Percentiles rank a stretch among this genome's conserved stretches.
These are phyloP conservation scores for Cupressus sempervirens DNA, from an alignment of 75 land plant species.

Conservation along the genomic window DNA sequence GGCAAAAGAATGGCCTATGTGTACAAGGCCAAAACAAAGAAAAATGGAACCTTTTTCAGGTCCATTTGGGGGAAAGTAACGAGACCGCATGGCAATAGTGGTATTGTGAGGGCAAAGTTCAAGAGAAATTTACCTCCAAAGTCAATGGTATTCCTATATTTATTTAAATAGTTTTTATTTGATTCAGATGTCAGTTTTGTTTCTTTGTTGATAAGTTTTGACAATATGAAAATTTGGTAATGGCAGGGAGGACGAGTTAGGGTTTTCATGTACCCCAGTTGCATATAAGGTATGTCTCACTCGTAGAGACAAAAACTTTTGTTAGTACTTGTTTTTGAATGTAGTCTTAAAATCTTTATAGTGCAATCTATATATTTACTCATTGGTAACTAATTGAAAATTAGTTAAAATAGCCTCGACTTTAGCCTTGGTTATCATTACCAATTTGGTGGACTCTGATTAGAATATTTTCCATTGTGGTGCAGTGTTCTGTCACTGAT, in stretches of 20 bases:
- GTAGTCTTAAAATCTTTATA: not conserved
- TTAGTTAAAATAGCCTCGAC: not conserved
- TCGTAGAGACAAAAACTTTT: not conserved
- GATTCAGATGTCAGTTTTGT: not conserved
- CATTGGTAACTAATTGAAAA: not conserved
- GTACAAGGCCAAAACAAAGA: conserved; percentile 70
- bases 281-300: conserved; percentile 48
- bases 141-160: conserved; percentile 49
- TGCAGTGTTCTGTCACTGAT: not conserved
- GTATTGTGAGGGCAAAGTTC: conserved; percentile 90
- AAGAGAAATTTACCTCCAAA: conserved; percentile 74
- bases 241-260: conserved; percentile 70
- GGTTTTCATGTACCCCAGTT: conserved; percentile 94
- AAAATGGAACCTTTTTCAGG: conserved; percentile 63
- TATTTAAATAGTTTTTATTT: not conserved
- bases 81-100: conserved; percentile 89
- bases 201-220: not conserved
- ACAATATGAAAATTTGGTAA: not conserved
- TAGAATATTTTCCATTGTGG: not conserved
- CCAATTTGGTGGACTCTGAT: not conserved
- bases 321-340: not conserved
- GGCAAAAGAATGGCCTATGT: conserved; percentile 65
- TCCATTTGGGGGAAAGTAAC: conserved; percentile 93
- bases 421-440: not conserved
- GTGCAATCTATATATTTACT: not conserved